Conservation (phyloP, 352 stramenopile genomes). For the Phytophthora fragariaefolia region DNA sequence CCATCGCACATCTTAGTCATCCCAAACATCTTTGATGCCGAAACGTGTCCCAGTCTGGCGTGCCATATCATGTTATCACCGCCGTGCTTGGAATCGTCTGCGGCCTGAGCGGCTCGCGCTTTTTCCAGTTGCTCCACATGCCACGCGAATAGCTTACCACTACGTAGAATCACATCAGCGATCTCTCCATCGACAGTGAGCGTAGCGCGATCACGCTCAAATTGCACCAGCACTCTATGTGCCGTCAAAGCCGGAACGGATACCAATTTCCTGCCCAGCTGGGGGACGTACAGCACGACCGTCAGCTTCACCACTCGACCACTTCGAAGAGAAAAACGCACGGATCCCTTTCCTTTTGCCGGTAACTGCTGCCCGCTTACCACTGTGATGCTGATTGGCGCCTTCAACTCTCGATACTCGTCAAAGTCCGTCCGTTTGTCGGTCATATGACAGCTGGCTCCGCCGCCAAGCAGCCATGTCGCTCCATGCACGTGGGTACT, state of each 20-base stretch:
- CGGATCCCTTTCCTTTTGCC: not conserved
- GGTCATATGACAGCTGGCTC: slow-evolving; percentile 14
- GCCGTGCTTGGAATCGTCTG: not conserved
- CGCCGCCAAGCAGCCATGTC: slow-evolving; percentile 29
- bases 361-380: not conserved
- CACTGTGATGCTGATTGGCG: not conserved
- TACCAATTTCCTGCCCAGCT: slow-evolving; percentile 19
- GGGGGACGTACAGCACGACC: slow-evolving; percentile 27
- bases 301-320: slow-evolving; percentile 8
- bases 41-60: slow-evolving; percentile 11
- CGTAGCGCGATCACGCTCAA: not conserved
- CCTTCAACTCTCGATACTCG: not conserved
- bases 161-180: not conserved
- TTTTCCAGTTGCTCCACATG: not conserved
- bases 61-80: slow-evolving; percentile 2
- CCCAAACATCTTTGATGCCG: not conserved
- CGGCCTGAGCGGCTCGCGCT: not conserved
- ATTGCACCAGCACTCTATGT: slow-evolving; percentile 1
- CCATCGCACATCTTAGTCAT: not conserved
- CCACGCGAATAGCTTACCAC: not conserved
- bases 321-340: not conserved
- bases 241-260: slow-evolving; percentile 11
- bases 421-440: slow-evolving; percentile 12
- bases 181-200: not conserved
- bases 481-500: not conserved